phyloP scores from a whole-genome alignment of 1,139 yeast species.

The Candida buenavistaensis region DNA sequence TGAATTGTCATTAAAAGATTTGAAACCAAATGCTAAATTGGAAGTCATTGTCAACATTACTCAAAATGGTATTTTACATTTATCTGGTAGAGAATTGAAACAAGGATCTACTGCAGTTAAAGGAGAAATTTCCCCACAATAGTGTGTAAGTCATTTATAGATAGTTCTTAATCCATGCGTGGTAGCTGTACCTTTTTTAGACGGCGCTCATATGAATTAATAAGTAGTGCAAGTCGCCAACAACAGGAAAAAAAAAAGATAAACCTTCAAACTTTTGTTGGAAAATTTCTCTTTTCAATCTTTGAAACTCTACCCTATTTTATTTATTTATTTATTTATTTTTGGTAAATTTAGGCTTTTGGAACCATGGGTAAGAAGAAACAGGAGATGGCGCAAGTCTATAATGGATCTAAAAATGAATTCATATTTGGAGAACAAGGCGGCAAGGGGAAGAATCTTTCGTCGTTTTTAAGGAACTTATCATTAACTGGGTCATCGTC shows the following conservation, averaged over 20 bases:
- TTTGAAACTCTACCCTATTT: too few relatives aligned
- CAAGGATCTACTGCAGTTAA: slow-evolving; percentile 59
- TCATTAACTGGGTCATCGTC: slow-evolving; percentile 30
- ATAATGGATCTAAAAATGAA: slow-evolving; percentile 50
- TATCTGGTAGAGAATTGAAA: slow-evolving; percentile 80
- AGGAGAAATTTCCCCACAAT: slow-evolving; percentile 39
- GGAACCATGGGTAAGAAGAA: slow-evolving; percentile 42
- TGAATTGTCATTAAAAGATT: slow-evolving; percentile 73
- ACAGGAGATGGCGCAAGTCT: slow-evolving; percentile 62
- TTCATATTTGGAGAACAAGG: slow-evolving; percentile 69
- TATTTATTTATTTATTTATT: too few relatives aligned
- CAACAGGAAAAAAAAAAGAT: background rate
- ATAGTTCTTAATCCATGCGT: too few relatives aligned
- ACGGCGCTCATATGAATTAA: too few relatives aligned
- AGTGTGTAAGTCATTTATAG: slow-evolving; percentile 4
- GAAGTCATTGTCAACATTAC: slow-evolving; percentile 84
- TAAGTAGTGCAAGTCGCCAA: too few relatives aligned
- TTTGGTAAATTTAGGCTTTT: background rate
- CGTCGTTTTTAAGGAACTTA: slow-evolving; percentile 56
- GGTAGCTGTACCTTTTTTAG: too few relatives aligned
- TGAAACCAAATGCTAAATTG: slow-evolving; percentile 64
- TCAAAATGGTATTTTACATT: slow-evolving; percentile 78
- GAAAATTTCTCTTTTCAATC: too few relatives aligned
- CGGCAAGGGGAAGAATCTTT: slow-evolving; percentile 62
- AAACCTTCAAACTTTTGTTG: too few relatives aligned